Base-by-base conservation (phyloP, 2,329 filamentous ascomycete genomes). In the Elsinoe fawcettii region DNA sequence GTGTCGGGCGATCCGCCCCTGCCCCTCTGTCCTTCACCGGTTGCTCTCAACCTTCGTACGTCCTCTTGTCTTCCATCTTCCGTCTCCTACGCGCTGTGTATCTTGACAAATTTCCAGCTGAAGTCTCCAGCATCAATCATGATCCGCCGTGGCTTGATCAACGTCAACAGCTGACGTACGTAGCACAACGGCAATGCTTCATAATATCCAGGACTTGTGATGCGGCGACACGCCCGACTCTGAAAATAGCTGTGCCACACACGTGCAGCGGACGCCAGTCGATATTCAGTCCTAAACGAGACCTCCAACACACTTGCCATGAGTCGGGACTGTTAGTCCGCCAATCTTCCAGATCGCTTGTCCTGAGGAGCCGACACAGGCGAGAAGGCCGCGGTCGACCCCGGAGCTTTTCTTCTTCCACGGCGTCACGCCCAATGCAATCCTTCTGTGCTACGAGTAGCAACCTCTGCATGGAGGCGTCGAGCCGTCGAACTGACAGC, bases 1-100 rank as follows among this genome's bases (percentile, higher is more conserved):
- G 49, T 27, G 30, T 9, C 49, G 16, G 16, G 25, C 27, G 32
- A 53, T 53, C 49, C 39, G 49, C 49, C 30, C 9, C 49, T 23
- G 32, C 49, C 22, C 49, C 27, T 53, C 49, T 53, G n/a, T 53
- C 46, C 30, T 34, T 53, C 49, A 53, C 49, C 49, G 49, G 49
- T 53, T 34, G 20, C 11, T 18, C 22, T 23, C 18, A 8, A 14
- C 7, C 44, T 34, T 53, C 7, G 6, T 14, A 39, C 20, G 9
- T 25, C 22, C 16, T 30, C 22, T 3, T 34, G n/a, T 32, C 32
- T 11, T 23, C 7, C 49, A 37, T 53, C 49, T 18, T 14, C 20
- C 20, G 18, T 14, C 32, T 14, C 34, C 12, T 36, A 39, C 49
- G 49, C 49, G 30, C 49, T 53, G 32, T 51, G 46, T 20, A 32